Conservation (phyloP, 2,329 filamentous ascomycete species). For the Mariannaea sp. region DNA sequence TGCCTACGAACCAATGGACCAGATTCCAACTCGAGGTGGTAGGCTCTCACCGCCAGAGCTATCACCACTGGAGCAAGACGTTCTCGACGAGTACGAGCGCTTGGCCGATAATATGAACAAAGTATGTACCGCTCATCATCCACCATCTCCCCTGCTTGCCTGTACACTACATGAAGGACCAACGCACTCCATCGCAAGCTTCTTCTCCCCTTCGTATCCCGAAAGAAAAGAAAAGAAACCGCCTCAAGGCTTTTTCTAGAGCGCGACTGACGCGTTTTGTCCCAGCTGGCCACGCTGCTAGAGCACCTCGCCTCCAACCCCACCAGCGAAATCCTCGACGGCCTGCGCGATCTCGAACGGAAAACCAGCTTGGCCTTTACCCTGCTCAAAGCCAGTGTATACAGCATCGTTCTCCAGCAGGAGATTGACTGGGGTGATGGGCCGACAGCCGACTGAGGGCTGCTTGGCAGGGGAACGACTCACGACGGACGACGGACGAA, state of each 20-base stretch:
- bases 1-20: too few species aligned
- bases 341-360: constrained; percentile 83
- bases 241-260: too few species aligned
- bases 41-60: constrained; percentile 60
- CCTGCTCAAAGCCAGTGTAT: constrained; percentile 95
- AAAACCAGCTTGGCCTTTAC: constrained; percentile 97
- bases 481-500: too few species aligned
- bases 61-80: constrained; percentile 85
- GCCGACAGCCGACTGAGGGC: constrained; percentile 42
- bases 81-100: constrained; percentile 90
- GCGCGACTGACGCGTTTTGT: constrained; percentile 7
- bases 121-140: constrained; percentile 54
- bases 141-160: background rate
- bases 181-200: too few species aligned
- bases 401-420: constrained; percentile 98
- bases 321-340: constrained; percentile 82
- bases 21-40: constrained; percentile 26
- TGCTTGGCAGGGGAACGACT: too few species aligned
- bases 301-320: constrained; percentile 71
- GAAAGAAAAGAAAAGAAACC: too few species aligned
- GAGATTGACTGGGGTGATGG: constrained; percentile 78
- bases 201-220: background rate
- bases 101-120: constrained; percentile 90
- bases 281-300: constrained; percentile 64
- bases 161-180: too few species aligned